Evolutionary conservation across 352 stramenopile species (phyloP).

Genomic region (Phytophthora pseudosyringae): DNA sequence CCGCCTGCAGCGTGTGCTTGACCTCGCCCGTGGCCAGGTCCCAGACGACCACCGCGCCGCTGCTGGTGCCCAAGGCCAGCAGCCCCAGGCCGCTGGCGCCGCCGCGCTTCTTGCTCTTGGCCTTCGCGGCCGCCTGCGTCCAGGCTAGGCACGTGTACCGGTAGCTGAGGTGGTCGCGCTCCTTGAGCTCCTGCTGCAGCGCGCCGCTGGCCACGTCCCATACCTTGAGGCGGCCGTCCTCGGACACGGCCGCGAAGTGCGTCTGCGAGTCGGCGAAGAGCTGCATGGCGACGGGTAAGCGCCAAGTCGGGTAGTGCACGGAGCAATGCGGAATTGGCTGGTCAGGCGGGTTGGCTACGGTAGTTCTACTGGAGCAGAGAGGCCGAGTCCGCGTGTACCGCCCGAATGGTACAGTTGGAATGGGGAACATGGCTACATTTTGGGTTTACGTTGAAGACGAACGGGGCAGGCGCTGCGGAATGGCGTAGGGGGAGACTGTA

Average conservation of each 20-base stretch:
- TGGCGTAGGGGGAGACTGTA: slow-evolving; percentile 32
- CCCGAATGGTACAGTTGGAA: too few species aligned
- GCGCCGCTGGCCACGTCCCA: slow-evolving; percentile 75
- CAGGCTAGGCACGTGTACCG: slow-evolving; percentile 82
- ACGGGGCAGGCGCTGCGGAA: slow-evolving; percentile 20
- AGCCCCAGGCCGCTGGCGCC: slow-evolving; percentile 53
- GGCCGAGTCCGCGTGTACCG: not conserved
- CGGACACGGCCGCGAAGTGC: slow-evolving; percentile 80
- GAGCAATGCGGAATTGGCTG: slow-evolving; percentile 31
- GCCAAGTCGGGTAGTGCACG: slow-evolving; percentile 15
- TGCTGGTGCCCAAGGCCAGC: slow-evolving; percentile 77
- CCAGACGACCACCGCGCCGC: slow-evolving; percentile 72
- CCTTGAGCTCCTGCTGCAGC: slow-evolving; percentile 79
- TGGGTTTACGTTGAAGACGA: slow-evolving; percentile 5
- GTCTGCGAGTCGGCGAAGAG: slow-evolving; percentile 79
- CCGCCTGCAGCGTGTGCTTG: slow-evolving; percentile 57
- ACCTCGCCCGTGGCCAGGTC: slow-evolving; percentile 76
- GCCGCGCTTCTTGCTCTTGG: slow-evolving; percentile 53
- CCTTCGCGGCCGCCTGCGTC: slow-evolving; percentile 43
- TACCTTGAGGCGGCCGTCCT: slow-evolving; percentile 85
- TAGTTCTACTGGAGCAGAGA: slow-evolving; percentile 71
- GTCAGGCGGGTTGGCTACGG: not conserved
- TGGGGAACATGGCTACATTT: not conserved
- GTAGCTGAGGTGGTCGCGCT: slow-evolving; percentile 87
- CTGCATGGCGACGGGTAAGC: slow-evolving; percentile 53